Base-by-base conservation (phyloP, 805 yeast species). In the Trichomonascus vanleenenianus region DNA sequence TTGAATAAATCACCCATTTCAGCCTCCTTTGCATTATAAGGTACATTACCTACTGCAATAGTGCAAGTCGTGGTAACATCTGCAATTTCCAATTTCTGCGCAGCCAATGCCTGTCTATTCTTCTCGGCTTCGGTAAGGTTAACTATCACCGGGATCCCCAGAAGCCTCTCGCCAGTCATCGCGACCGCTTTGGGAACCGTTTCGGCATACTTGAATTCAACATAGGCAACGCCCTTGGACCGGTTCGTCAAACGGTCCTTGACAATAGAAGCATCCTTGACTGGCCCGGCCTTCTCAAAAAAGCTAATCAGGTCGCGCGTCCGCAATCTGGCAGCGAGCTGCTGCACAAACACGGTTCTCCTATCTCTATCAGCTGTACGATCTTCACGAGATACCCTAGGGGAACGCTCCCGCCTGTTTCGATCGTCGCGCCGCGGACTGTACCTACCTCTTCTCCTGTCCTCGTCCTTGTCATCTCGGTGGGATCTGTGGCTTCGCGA, bases 1-100 rank as follows among this genome's bases (percentile, higher is more conserved):
- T 72, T 57, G 56, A 89, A 87, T n/a, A 86, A 67, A 15, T 73
- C 65, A 36, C 68, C 67, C 62, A 86, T 82, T 45, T 88, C 96
- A 3, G 76, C 75, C 59, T 88, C 96, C 0, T 81, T 74, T 58
- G 61, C 45, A 9, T 52, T 56, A 46, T 59, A 61, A 45, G 56
- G 54, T 30, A 64, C 46, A 43, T 64, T 64, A 19, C 63, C 62
- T 16, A 62, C 59, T 9, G 27, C 15, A 20, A n/a, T 11, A 5
- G 27, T 37, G 15, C n/a, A 14, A 20, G 14, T 18, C 27, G 30
- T 19, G 7, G 27, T 11, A 11, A 19, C 14, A 15, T 15, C 39
- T 7, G n/a, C 30, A 3, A 20, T 6, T 6, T 16, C 31, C 15
- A 9, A 12, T 12, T 37, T 40, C 10, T 38, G 40, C 22, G 43